Evolutionary conservation across 2,329 filamentous ascomycete genomes (phyloP).

Genomic region (Geosmithia putterillii): DNA sequence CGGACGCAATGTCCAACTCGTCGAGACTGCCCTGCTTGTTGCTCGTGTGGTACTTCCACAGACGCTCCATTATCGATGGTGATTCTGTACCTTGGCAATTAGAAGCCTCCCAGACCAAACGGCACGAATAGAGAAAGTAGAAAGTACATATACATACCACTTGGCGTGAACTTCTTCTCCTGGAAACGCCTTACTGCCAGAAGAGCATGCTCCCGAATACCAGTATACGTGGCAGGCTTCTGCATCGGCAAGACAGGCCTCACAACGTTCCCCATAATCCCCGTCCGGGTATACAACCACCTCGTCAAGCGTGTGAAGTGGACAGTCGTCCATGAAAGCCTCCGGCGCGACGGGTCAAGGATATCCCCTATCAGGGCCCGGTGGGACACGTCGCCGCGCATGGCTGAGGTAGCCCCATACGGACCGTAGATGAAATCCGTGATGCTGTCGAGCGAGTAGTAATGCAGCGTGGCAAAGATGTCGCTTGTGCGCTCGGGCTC

Average conservation of each 20-base stretch:
- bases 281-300: conserved; percentile 33
- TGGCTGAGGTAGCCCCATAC: conserved; percentile 27
- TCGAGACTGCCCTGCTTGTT: conserved; percentile 15
- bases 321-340: conserved; percentile 34
- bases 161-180: background rate
- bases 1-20: conserved; percentile 36
- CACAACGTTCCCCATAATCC: conserved; percentile 20
- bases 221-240: conserved; percentile 36
- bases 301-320: conserved; percentile 30
- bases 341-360: conserved; percentile 28
- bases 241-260: conserved; percentile 31
- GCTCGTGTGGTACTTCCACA: conserved; percentile 20
- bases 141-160: background rate
- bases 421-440: conserved; percentile 37
- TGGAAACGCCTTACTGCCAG: conserved; percentile 3
- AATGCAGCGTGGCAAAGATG: conserved; percentile 36
- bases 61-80: conserved; percentile 20
- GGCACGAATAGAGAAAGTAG: background rate
- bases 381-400: conserved; percentile 22
- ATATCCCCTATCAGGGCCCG: conserved; percentile 32
- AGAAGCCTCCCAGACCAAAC: too few species aligned
- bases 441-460: conserved; percentile 39
- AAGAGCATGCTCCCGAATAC: conserved; percentile 22
- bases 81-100: background rate
- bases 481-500: conserved; percentile 22